Evolutionary conservation across 495 filamentous ascomycete species (phyloP).

Genomic region (Penicillium taxi): DNA sequence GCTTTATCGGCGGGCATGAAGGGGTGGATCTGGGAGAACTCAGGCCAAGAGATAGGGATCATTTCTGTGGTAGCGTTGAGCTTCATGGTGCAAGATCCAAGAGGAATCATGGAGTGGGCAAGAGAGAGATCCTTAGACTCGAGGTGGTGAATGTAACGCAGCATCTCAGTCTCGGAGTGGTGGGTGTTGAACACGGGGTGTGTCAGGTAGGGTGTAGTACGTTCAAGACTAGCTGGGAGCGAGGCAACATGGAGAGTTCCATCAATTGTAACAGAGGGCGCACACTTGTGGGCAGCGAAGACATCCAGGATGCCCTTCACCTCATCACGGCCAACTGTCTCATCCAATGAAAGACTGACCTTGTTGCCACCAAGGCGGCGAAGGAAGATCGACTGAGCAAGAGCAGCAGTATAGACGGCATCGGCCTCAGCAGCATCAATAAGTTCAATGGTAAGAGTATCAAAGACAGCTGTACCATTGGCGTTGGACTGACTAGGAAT

Average conservation of each 20-base stretch:
- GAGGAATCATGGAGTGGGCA: slow-evolving; percentile 96
- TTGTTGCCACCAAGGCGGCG: slow-evolving; percentile 51
- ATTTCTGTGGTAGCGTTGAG: slow-evolving; percentile 94
- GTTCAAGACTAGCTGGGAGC: slow-evolving; percentile 54
- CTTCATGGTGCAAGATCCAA: slow-evolving; percentile 99
- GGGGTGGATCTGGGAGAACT: slow-evolving; percentile 83
- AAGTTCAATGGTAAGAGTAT: slow-evolving; percentile 69
- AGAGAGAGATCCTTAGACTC: slow-evolving; percentile 94
- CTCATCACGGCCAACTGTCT: slow-evolving; percentile 58
- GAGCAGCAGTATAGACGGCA: slow-evolving; percentile 43
- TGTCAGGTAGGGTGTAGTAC: slow-evolving; percentile 70
- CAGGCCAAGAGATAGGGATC: slow-evolving; percentile 77
- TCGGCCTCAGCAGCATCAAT: slow-evolving; percentile 33
- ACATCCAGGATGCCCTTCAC: slow-evolving; percentile 52
- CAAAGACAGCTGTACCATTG: slow-evolving; percentile 56
- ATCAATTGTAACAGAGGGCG: slow-evolving; percentile 31
- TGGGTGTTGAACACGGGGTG: slow-evolving; percentile 97
- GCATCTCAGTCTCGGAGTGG: slow-evolving; percentile 92
- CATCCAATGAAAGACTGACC: slow-evolving; percentile 64
- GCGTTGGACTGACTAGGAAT: slow-evolving; percentile 49
- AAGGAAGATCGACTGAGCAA: slow-evolving; percentile 52
- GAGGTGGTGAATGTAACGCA: slow-evolving; percentile 90
- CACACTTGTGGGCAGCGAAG: slow-evolving; percentile 40
- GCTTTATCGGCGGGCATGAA: slow-evolving; percentile 58
- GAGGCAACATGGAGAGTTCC: slow-evolving; percentile 39